Conservation (phyloP, 164 flowering plant genomes). For the Sedum album region DNA sequence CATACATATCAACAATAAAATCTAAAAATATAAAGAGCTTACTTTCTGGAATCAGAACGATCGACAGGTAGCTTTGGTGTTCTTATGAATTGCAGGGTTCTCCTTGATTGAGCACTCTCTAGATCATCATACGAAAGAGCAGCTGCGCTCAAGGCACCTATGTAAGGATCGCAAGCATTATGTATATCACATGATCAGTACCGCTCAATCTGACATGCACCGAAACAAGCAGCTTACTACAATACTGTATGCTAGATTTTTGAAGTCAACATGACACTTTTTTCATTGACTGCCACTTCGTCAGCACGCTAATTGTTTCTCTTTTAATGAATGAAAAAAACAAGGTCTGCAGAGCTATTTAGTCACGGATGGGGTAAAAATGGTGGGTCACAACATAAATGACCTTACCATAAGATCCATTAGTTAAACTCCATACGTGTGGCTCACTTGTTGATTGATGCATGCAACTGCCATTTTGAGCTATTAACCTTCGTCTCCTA, state of each 20-base stretch:
- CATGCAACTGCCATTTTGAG: neutral
- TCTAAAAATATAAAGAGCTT: slow-evolving; percentile 18
- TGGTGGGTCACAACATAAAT: too few species aligned
- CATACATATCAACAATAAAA: neutral
- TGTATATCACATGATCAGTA: slow-evolving; percentile 14
- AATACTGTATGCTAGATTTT: neutral
- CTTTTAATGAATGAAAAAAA: neutral
- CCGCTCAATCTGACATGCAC: neutral
- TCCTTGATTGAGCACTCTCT: slow-evolving; percentile 47
- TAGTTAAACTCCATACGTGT: neutral
- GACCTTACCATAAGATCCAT: neutral
- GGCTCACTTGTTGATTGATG: neutral
- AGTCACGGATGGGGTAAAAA: neutral
- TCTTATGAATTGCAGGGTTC: slow-evolving; percentile 71
- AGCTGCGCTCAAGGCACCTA: slow-evolving; percentile 37
- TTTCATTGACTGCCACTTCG: neutral
- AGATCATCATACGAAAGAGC: slow-evolving; percentile 43
- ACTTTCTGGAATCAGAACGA: slow-evolving; percentile 76
- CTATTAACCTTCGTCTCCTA: neutral
- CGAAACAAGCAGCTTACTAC: neutral
- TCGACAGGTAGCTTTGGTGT: slow-evolving; percentile 74
- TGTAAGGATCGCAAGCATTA: slow-evolving; percentile 30
- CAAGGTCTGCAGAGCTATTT: neutral
- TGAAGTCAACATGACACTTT: neutral
- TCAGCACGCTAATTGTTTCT: neutral